A percentile compares a stretch with the other conserved stretches of the same genome.
Conservation (phyloP, 805 yeast genomes). For the Wickerhamiella allomyrinae region DNA sequence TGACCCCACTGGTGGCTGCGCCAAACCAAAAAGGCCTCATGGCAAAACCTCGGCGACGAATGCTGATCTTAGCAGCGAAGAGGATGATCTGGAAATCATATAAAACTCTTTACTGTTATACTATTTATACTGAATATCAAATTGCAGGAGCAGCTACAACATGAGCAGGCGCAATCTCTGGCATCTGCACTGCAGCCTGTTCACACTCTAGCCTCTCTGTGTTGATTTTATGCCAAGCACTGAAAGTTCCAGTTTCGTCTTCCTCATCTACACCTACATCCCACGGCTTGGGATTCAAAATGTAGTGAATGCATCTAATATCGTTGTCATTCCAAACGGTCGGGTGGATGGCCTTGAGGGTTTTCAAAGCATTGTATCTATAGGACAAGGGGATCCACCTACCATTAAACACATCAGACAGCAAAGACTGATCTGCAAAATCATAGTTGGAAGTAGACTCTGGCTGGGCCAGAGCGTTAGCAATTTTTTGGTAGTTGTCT, state of each 20-base stretch:
- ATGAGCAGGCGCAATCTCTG: no score
- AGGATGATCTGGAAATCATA: constrained; percentile 16
- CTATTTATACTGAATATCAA: no score
- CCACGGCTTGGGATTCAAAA: constrained; percentile 50
- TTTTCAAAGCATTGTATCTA: constrained; percentile 43
- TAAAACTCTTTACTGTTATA: background rate
- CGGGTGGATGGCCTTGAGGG: constrained; percentile 32
- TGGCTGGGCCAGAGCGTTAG: constrained; percentile 29
- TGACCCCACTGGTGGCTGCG: constrained; percentile 15
- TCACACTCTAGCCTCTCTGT: constrained; percentile 12
- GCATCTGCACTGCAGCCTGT: no score
- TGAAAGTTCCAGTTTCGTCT: constrained; percentile 34
- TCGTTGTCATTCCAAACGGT: constrained; percentile 34
- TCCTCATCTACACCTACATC: constrained; percentile 23
- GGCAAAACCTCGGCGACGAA: no score
- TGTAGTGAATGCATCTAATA: constrained; percentile 45
- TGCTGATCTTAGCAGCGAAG: constrained; percentile 1
- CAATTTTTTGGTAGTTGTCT: constrained; percentile 29
- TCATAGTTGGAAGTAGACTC: constrained; percentile 30
- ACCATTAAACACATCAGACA: constrained; percentile 38
- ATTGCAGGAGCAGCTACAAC: no score
- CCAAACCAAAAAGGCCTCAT: background rate
- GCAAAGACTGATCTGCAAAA: constrained; percentile 45
- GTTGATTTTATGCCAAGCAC: constrained; percentile 37
- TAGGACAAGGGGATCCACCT: constrained; percentile 40